Base-by-base conservation (phyloP, 257 asterid species). In the Jacaranda copaia region DNA sequence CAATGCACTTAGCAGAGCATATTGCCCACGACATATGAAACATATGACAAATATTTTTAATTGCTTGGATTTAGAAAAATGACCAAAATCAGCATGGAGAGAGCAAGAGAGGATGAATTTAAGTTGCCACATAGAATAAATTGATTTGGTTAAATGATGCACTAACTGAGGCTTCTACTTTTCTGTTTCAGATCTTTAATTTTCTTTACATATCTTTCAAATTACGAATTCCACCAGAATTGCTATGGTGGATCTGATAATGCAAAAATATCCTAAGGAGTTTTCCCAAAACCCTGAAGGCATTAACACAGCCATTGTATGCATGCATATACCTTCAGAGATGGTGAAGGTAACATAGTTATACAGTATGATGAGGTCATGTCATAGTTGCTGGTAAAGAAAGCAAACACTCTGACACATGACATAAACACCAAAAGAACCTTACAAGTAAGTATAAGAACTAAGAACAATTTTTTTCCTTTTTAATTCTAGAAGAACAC, bases 301-400 rank as follows among this genome's bases (percentile, higher is more conserved):
- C 32, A 25, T 25, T 25, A 25, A 25, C 32, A 16, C 19, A 35
- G 36, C 10, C 39, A 43, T 10, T 16, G 11, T 42, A 16, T 71
- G 53, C 10, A 45, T 61, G 20, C 20, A 45, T 68, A 25, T 58
- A 42, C 67, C 35, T 53, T 38, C 68, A 14, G 1, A 4, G 40
- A 52, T 19, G 79, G 16, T 75, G 46, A 40, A 52, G 43, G 67
- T 14, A 51, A 53, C 66, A 39, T n/a, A n/a, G n/a, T 25, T 25
- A 25, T 25, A 25, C 32, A 25, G 32, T 25, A 25, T 25, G 32
- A 25, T 25, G 32, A 25, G 32, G 32, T 25, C 32, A 25, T 25
- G 32, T 25, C 32, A 25, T 25, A 25, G 32, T 25, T 25, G 32
- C 32, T 25, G 32, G 1, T 25, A 25, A 25, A 25, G 32, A 25